A percentile compares a stretch with the other conserved stretches of the same genome.
phyloP scores from a whole-genome alignment of 2,329 filamentous ascomycete genomes.

The Penicillium polonicum region DNA sequence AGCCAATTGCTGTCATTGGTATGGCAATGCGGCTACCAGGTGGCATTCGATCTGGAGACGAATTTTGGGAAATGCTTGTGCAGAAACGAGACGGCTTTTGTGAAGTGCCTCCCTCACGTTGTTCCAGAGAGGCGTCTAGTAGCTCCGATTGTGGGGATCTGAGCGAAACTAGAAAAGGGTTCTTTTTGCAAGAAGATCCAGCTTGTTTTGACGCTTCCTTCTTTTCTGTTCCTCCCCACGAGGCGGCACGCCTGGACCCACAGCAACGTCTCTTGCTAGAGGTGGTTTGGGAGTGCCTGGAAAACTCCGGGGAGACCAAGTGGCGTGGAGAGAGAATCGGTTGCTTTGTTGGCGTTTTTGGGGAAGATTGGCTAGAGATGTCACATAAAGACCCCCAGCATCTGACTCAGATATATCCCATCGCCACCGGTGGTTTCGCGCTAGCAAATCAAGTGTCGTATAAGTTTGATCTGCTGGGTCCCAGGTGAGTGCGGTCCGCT shows the following conservation, averaged over 20 bases:
- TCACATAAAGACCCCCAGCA: slow-evolving; percentile 20
- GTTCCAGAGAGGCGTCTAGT: slow-evolving; percentile 30
- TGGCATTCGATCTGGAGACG: slow-evolving; percentile 11
- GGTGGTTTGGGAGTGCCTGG: slow-evolving; percentile 35
- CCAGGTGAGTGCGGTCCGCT: slow-evolving; percentile 16
- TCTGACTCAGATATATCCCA: slow-evolving; percentile 15
- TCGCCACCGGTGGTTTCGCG: slow-evolving; percentile 19
- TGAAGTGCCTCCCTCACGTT: slow-evolving; percentile 21
- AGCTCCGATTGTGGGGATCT: slow-evolving; percentile 16
- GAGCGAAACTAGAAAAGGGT: slow-evolving; percentile 18
- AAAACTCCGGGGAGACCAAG: slow-evolving; percentile 30
- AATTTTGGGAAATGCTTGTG: slow-evolving; percentile 26
- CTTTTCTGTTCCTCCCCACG: slow-evolving; percentile 27
- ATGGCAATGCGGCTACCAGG: slow-evolving; percentile 29
- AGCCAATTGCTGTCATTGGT: slow-evolving; percentile 24
- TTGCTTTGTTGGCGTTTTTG: slow-evolving; percentile 26
- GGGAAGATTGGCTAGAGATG: slow-evolving; percentile 29
- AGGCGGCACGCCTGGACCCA: slow-evolving; percentile 31
- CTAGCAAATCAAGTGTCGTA: slow-evolving; percentile 28
- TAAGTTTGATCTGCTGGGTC: slow-evolving; percentile 24
- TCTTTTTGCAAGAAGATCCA: slow-evolving; percentile 35
- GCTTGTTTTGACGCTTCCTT: slow-evolving; percentile 27
- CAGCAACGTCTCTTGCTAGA: slow-evolving; percentile 37
- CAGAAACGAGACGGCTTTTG: slow-evolving; percentile 20
- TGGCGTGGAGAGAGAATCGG: slow-evolving; percentile 34